Evolutionary conservation across 768 basidiomycete species (phyloP).

Genomic region (Sarcomyxa edulis): DNA sequence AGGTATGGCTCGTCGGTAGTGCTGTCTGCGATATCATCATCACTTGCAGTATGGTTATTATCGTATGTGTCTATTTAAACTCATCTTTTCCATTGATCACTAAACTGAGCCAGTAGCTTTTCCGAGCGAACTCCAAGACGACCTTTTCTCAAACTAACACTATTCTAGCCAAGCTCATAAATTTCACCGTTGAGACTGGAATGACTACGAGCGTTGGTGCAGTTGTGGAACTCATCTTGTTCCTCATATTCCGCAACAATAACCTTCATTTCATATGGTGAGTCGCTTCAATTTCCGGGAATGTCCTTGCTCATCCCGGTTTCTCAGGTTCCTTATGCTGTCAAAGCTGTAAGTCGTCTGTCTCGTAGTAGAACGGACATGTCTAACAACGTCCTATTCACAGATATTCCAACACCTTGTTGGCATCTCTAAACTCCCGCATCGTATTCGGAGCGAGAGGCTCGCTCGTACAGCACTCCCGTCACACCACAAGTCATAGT

Average conservation of each 20-base stretch:
- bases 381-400: background rate
- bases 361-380: background rate
- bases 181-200: conserved; percentile 13
- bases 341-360: conserved; percentile 8
- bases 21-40: conserved; percentile 11
- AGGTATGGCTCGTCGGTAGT: conserved; percentile 11
- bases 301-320: background rate
- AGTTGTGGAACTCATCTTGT: conserved; percentile 10
- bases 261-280: conserved; percentile 14
- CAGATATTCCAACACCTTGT: conserved; percentile 9
- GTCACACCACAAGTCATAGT: too few species aligned
- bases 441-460: too few species aligned
- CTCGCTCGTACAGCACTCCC: too few species aligned
- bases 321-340: conserved; percentile 11
- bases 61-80: conserved; percentile 1
- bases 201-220: conserved; percentile 10
- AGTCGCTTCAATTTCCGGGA: background rate
- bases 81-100: background rate
- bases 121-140: conserved; percentile 9
- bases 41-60: conserved; percentile 21
- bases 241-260: conserved; percentile 9
- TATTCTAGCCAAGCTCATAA: conserved; percentile 21
- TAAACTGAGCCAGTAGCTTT: conserved; percentile 6
- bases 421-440: conserved; percentile 11
- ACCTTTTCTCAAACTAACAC: conserved; percentile 9